These are phyloP conservation scores for Pythium guiyangense DNA, from an alignment of 352 stramenopile species.

Conservation along the genomic window DNA sequence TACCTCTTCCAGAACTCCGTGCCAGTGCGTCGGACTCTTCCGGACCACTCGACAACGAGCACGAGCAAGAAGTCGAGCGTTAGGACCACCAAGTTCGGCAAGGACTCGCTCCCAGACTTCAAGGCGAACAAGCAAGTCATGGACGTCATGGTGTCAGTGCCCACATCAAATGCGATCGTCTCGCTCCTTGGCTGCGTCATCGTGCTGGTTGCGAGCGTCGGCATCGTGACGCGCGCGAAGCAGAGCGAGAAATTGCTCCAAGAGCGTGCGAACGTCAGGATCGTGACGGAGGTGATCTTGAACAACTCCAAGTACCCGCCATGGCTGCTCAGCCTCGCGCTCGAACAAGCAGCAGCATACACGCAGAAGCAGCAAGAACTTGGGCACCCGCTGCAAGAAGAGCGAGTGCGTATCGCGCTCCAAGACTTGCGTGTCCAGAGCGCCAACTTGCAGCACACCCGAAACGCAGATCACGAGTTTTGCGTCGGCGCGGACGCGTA, in stretches of 20 bases:
- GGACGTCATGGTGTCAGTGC: slow-evolving; percentile 7
- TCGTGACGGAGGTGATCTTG: slow-evolving; percentile 5
- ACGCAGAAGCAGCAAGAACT: background rate
- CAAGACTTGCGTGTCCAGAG: slow-evolving; percentile 8
- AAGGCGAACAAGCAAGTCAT: slow-evolving; percentile 5
- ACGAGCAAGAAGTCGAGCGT: background rate
- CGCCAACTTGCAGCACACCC: background rate
- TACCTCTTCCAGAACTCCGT: slow-evolving; percentile 32
- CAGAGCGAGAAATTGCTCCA: slow-evolving; percentile 1
- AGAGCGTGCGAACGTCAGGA: background rate
- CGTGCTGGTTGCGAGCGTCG: background rate
- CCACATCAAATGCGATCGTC: slow-evolving; percentile 1
- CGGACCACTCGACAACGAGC: background rate
- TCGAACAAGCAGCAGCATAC: background rate
- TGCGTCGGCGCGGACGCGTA: slow-evolving; percentile 5
- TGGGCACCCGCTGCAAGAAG: background rate
- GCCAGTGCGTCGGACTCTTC: background rate
- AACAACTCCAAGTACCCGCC: slow-evolving; percentile 8
- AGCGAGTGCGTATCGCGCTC: no score
- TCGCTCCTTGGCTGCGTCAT: slow-evolving; percentile 4
- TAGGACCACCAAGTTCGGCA: no score
- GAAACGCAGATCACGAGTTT: background rate
- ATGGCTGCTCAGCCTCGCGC: slow-evolving; percentile 1
- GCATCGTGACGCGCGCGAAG: background rate
- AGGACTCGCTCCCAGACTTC: no score